Base-by-base conservation (phyloP, 306 rosid genomes). In the Abrus pulchellus region DNA sequence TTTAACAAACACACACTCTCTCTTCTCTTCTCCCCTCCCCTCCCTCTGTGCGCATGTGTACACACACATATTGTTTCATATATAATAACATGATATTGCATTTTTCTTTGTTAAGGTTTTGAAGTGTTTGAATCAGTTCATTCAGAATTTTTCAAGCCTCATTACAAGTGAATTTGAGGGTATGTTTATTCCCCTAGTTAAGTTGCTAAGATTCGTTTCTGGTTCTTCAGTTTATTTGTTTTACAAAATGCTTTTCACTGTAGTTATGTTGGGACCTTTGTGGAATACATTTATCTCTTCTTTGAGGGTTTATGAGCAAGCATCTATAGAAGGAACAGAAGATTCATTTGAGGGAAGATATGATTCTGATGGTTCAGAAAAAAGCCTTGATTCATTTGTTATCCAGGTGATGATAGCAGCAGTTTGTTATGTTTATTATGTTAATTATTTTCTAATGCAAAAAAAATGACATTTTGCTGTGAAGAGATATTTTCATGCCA, bases 111-210 rank as follows among this genome's bases (percentile, higher is more conserved):
- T 82, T 74, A 70, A 94, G 97, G 97, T 93, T 81, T 72, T 94
- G 87, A 94, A 94, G 92, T 94, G 99, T 90, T 85, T 93, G 91
- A 91, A 91, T 86, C 97, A 94, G 86, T 87, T 93, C 86, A 89
- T 90, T 82, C 97, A 88, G 83, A 89, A 89, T 81, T 91, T 94
- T 78, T 94, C 95, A 20, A 80, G 89, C 80, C 90, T 91, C 59
- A 84, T 89, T 69, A 92, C 77, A 79, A 89, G 82, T 83, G 97
- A 90, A 87, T 66, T 93, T 76, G 86, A 86, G 86, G 87, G 99
- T 93, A 89, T 78, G 86, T 66, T 78, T 69, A 33, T 32, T 68
- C 53, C 56, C 33, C 59, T 54, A 55, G 71, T 57, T 77, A 54
- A 62, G 68, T 33, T 81, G 45, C 50, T 12, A 38, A 57, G 65